Evolutionary conservation across 1,139 yeast genomes (phyloP), one percentile per base, ranked within the genome.

Genomic region (Pichia sp.): DNA sequence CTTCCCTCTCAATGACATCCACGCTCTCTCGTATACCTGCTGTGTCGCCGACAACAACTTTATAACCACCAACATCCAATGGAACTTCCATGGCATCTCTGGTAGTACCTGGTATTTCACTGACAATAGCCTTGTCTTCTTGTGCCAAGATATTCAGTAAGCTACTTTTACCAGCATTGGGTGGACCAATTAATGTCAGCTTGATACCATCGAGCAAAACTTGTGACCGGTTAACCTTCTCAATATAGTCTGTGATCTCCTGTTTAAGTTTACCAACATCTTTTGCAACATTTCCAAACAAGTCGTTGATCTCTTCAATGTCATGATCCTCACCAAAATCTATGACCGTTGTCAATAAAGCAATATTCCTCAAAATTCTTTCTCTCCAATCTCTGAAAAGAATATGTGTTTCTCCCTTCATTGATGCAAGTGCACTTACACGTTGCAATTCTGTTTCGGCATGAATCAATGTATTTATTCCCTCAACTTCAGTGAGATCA

Each of bases 321-420:
- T 85, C 95, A 38, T 84, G 85, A 47, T 86, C 94, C 46, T 91
- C 98, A n/a, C 95, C 96, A 55, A 91, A 91, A 59, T 93, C 98
- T 33, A 91, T 85, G 3, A 88, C 69, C 0, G 97, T 95, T 0
- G 97, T 79, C 33, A 91, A 58, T 36, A 81, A 60, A 0, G 95
- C 95, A 39, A 82, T 72, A 44, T 76, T 71, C 5, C 74, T 64
- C 2, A 91, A 66, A 2, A 91, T 68, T 17, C 67, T 62, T 11
- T 66, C 55, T 49, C 96, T 67, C 97, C 98, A 88, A 1, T 52
- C 33, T 6, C 56, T 56, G 51, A 86, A 85, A 17, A 71, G 48
- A 8, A 51, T 45, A 41, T 70, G 74, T 33, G 79, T 75, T 30
- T 69, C 62, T 2, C 97, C 97, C 6, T 77, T 72, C 47, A 88